Base-by-base conservation (phyloP, 2,329 filamentous ascomycete species). In the Dactylellina cionopaga region DNA sequence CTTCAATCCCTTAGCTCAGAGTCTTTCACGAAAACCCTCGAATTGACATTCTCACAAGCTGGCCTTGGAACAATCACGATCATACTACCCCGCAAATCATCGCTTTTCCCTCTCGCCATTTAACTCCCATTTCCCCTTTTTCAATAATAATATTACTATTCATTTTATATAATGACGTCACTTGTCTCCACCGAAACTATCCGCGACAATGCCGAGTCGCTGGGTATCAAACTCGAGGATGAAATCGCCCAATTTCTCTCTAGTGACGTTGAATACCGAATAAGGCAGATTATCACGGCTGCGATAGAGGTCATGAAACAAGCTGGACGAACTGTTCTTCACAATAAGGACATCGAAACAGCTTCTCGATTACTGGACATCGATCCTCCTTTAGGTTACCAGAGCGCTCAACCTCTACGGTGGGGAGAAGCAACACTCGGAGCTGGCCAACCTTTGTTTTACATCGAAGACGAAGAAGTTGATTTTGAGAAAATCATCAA, bases 401-500 rank as follows among this genome's bases (percentile, higher is more conserved):
- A 98, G 79, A 93, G 92, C 31, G 95, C 92, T 41, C 85, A 94
- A 55, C 92, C 93, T 24, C 83, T 99, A 77, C 87, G 91, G 60
- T 99, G 96, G 79, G 95, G 95, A 55, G 95, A 99, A 81, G 95
- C 95, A 2, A 96, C 91, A 66, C 83, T 99, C 72, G 95, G 95
- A 0, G 92, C 93, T 11, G 93, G 94, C 7, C 95, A 99, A 81
- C 92, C 94, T 58, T 83, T 99, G 19, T 99, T 94, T 81, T 99
- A 99, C 80, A 90, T 99, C 35, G 95, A 99, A 79, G 95, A 99
- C 80, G 95, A 99, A 79, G 95, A 99, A 83, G 90, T 98, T 60
- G 95, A 99, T 81, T 98, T 99, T 79, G 95, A 99, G 83, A 98
- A 98, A 84, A 84, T 99, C 76, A 97, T 99, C 80, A 99, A 99